Conservation (phyloP, 2,329 filamentous ascomycete species). For the Pestalotiopsis sp. region DNA sequence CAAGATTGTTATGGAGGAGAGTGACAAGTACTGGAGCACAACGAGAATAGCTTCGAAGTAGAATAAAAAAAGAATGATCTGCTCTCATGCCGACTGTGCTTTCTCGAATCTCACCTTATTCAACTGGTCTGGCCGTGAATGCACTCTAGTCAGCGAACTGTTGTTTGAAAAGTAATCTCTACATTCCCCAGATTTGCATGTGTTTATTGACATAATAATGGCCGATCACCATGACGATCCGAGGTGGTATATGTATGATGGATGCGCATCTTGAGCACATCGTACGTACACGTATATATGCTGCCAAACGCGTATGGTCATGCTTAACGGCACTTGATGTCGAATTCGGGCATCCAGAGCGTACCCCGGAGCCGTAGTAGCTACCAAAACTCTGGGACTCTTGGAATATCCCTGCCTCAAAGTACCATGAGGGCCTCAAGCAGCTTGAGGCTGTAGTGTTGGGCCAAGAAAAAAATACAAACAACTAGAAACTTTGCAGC, state of each 20-base stretch:
- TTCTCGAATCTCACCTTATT: too few relatives aligned
- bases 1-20: conserved; percentile 43
- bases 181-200: background rate
- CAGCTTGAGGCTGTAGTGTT: too few relatives aligned
- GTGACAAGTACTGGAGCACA: conserved; percentile 45
- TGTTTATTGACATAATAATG: background rate
- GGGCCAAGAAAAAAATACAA: too few relatives aligned
- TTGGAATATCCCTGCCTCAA: too few relatives aligned
- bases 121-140: too few relatives aligned
- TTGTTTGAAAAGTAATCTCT: background rate
- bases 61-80: background rate
- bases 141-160: too few relatives aligned
- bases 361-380: background rate
- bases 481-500: too few relatives aligned
- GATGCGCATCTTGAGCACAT: background rate
- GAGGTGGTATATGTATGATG: background rate
- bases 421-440: too few relatives aligned
- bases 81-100: background rate
- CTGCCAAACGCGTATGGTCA: background rate
- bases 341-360: background rate
- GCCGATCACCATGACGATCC: background rate
- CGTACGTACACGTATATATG: background rate
- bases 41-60: conserved; percentile 21
- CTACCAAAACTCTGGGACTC: background rate
- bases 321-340: background rate